Percentiles rank a stretch among this genome's conserved stretches.
Conservation (phyloP, 2,329 filamentous ascomycete genomes). For the Monosporascus sp. region DNA sequence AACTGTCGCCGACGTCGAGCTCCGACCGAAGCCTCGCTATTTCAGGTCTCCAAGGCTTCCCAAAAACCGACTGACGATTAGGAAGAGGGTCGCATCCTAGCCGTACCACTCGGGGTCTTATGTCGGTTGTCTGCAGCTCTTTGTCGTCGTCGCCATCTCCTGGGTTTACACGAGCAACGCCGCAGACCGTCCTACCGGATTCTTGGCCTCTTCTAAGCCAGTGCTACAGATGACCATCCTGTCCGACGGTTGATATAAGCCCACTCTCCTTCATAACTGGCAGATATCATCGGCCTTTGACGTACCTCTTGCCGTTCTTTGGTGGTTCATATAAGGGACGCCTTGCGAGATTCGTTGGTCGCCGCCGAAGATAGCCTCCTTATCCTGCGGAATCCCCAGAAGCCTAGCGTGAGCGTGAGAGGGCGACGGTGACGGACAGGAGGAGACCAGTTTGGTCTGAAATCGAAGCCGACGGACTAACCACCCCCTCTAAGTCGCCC, state of each 20-base stretch:
- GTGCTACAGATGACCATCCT: constrained; percentile 49
- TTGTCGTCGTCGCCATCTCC: constrained; percentile 37
- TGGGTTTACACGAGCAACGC: constrained; percentile 39
- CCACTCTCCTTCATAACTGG: constrained; percentile 19
- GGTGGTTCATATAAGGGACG: constrained; percentile 18
- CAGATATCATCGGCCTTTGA: constrained; percentile 13
- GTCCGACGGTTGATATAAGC: constrained; percentile 40
- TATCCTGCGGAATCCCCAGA: constrained; percentile 3
- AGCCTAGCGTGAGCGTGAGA: constrained; percentile 2
- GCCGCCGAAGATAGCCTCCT: constrained; percentile 4
- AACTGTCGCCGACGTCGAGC: constrained; percentile 21
- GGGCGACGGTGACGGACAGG: constrained; percentile 4
- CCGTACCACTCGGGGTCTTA: constrained; percentile 28
- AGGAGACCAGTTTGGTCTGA: neutral
- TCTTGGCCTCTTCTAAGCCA: constrained; percentile 38
- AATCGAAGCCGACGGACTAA: neutral
- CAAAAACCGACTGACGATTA: neutral
- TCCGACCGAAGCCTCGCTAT: constrained; percentile 22
- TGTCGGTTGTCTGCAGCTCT: constrained; percentile 38
- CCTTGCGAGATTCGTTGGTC: constrained; percentile 7
- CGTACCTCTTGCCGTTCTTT: constrained; percentile 9
- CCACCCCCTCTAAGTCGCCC: neutral
- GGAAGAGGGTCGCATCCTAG: constrained; percentile 19
- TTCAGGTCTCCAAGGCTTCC: constrained; percentile 19
- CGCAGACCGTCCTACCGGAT: constrained; percentile 45